Percentiles rank a stretch among this genome's conserved stretches.
These are phyloP conservation scores for Yarrowia sp. DNA, from an alignment of 805 yeast genomes.

Conservation along the genomic window DNA sequence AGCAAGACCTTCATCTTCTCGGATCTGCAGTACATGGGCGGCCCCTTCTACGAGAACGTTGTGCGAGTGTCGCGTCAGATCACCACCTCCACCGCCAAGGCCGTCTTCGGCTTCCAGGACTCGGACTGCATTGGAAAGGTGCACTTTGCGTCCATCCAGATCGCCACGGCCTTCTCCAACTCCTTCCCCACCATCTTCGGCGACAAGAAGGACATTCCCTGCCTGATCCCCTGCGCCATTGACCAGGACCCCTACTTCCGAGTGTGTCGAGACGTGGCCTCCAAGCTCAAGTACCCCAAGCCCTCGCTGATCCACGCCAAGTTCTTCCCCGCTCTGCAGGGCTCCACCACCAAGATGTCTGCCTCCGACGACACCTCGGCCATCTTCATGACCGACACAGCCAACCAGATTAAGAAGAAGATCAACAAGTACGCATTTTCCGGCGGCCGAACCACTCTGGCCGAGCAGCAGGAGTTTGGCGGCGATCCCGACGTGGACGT, in stretches of 20 bases:
- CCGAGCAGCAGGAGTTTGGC: constrained; percentile 86
- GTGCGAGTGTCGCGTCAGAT: constrained; percentile 90
- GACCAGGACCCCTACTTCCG: constrained; percentile 99
- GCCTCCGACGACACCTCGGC: constrained; percentile 90
- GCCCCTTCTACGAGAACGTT: constrained; percentile 89
- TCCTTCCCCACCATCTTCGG: constrained; percentile 94
- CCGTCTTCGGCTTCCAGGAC: constrained; percentile 95
- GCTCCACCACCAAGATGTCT: constrained; percentile 94
- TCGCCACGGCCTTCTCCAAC: constrained; percentile 92
- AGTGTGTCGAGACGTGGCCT: constrained; percentile 96
- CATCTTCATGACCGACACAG: constrained; percentile 91
- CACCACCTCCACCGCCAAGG: constrained; percentile 94
- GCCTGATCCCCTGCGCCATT: constrained; percentile 97
- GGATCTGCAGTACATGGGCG: constrained; percentile 89
- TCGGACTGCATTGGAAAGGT: constrained; percentile 91
- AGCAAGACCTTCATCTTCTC: constrained; percentile 94
- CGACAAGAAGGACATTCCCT: constrained; percentile 83
- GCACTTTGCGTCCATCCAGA: constrained; percentile 95
- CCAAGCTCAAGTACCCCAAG: constrained; percentile 82
- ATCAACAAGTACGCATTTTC: constrained; percentile 95
- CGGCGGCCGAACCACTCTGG: constrained; percentile 85
- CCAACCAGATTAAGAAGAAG: constrained; percentile 88
- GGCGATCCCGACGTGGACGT: constrained; percentile 96
- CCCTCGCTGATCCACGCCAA: constrained; percentile 91
- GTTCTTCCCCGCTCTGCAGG: constrained; percentile 97